Percentiles rank a stretch among this genome's conserved stretches.
Evolutionary conservation across 1,139 yeast genomes (phyloP).

Genomic region (Yamadazyma buinensis): DNA sequence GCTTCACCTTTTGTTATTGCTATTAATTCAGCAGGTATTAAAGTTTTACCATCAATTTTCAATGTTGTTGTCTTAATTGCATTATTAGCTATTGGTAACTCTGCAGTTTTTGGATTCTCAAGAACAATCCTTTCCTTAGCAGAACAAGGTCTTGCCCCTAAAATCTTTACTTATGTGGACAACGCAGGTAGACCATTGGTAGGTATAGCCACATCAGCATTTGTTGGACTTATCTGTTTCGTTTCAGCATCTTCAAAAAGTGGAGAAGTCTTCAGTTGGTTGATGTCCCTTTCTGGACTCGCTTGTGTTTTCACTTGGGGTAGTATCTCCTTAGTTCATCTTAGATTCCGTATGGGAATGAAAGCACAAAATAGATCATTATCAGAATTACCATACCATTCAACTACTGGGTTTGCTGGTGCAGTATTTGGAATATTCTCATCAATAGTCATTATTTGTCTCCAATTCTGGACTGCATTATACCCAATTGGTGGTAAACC

Average conservation of each 20-base stretch:
- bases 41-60: conserved; percentile 40
- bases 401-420: conserved; percentile 38
- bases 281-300: conserved; percentile 39
- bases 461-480: conserved; percentile 43
- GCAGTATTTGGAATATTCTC: conserved; percentile 22
- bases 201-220: conserved; percentile 31
- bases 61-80: conserved; percentile 40
- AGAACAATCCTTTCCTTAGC: conserved; percentile 40
- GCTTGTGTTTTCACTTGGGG: conserved; percentile 45
- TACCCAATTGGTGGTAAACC: conserved; percentile 37
- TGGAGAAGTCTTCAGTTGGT: conserved; percentile 37
- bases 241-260: conserved; percentile 39
- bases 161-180: conserved; percentile 34
- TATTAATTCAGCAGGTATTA: conserved; percentile 38
- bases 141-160: conserved; percentile 40
- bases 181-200: conserved; percentile 40
- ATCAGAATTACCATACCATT: conserved; percentile 34
- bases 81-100: conserved; percentile 42
- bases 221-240: conserved; percentile 39
- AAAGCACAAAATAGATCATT: conserved; percentile 24
- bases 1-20: conserved; percentile 46
- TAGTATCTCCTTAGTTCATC: conserved; percentile 34
- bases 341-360: conserved; percentile 38
- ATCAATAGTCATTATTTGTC: conserved; percentile 26
- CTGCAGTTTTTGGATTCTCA: conserved; percentile 44